Evolutionary conservation across 2,329 filamentous ascomycete genomes (phyloP).

Genomic region (Pseudocercospora vitis): DNA sequence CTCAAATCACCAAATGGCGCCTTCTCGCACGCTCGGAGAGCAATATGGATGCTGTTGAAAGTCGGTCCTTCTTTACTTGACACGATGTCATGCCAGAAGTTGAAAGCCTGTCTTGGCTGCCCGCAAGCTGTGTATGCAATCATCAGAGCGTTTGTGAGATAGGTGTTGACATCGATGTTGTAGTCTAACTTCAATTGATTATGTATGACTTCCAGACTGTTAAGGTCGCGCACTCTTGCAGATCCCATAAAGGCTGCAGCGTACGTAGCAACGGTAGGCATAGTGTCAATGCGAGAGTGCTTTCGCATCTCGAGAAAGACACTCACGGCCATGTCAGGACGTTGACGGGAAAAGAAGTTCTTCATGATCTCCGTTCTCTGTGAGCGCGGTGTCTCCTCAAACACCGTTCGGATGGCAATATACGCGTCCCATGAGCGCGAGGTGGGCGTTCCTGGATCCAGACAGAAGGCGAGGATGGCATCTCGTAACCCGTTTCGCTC

Average conservation of each 20-base stretch:
- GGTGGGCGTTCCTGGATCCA: slow-evolving; percentile 62
- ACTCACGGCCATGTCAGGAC: slow-evolving; percentile 80
- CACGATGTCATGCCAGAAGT: slow-evolving; percentile 83
- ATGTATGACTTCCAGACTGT: slow-evolving; percentile 73
- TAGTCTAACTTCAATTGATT: slow-evolving; percentile 94
- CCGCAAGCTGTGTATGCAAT: slow-evolving; percentile 74
- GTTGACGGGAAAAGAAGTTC: slow-evolving; percentile 73
- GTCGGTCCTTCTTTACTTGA: slow-evolving; percentile 81
- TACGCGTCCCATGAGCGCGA: slow-evolving; percentile 64
- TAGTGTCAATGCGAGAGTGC: slow-evolving; percentile 61
- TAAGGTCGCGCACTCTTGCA: slow-evolving; percentile 40
- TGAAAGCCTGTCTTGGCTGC: slow-evolving; percentile 65
- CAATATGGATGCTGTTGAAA: slow-evolving; percentile 75
- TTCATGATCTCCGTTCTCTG: slow-evolving; percentile 74
- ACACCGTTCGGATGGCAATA: slow-evolving; percentile 57
- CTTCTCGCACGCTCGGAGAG: slow-evolving; percentile 76
- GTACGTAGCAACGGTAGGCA: slow-evolving; percentile 74
- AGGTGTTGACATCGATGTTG: slow-evolving; percentile 73
- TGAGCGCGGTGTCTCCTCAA: slow-evolving; percentile 62
- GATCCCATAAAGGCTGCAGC: slow-evolving; percentile 75
- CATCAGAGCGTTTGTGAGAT: slow-evolving; percentile 81
- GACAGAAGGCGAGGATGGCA: slow-evolving; percentile 66
- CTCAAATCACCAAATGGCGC: slow-evolving; percentile 47
- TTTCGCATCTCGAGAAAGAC: slow-evolving; percentile 95
- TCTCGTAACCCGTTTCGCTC: slow-evolving; percentile 68